Evolutionary conservation across 2,329 filamentous ascomycete species (phyloP).

Genomic region (Clarireedia monteithiana): DNA sequence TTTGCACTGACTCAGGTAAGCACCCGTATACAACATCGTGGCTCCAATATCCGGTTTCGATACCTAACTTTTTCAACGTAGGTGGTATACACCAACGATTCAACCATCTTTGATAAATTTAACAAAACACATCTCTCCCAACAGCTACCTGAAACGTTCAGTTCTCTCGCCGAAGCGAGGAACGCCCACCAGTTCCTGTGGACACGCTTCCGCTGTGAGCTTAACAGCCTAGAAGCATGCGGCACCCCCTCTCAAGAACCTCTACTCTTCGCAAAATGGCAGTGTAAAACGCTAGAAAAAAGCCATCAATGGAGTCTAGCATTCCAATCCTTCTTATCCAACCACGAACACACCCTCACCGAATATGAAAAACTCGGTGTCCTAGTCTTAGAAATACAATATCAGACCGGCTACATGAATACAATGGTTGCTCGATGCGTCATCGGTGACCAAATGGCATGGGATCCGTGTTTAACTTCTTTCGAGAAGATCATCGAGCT

Average conservation of each 20-base stretch:
- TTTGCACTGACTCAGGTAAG: constrained; percentile 14
- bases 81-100: background rate
- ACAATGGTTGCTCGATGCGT: background rate
- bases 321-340: constrained; percentile 45
- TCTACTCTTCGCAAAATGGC: constrained; percentile 5
- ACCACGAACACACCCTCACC: constrained; percentile 37
- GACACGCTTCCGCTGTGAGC: background rate
- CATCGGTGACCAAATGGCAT: constrained; percentile 36
- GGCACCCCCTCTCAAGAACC: constrained; percentile 36
- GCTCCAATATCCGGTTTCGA: background rate
- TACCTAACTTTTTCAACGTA: background rate
- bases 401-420: constrained; percentile 34
- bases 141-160: constrained; percentile 30
- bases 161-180: constrained; percentile 44
- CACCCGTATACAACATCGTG: background rate
- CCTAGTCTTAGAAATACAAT: constrained; percentile 50
- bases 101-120: background rate
- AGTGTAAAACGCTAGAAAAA: constrained; percentile 36
- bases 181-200: constrained; percentile 48
- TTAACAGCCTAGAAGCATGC: constrained; percentile 31
- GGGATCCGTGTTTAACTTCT: constrained; percentile 43
- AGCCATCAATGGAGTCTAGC: constrained; percentile 47
- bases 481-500: constrained; percentile 48
- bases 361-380: constrained; percentile 46
- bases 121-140: background rate